Evolutionary conservation across 768 basidiomycete genomes (phyloP), one percentile per base, ranked within the genome.

Genomic region (Erythrobasidium yunnanense): DNA sequence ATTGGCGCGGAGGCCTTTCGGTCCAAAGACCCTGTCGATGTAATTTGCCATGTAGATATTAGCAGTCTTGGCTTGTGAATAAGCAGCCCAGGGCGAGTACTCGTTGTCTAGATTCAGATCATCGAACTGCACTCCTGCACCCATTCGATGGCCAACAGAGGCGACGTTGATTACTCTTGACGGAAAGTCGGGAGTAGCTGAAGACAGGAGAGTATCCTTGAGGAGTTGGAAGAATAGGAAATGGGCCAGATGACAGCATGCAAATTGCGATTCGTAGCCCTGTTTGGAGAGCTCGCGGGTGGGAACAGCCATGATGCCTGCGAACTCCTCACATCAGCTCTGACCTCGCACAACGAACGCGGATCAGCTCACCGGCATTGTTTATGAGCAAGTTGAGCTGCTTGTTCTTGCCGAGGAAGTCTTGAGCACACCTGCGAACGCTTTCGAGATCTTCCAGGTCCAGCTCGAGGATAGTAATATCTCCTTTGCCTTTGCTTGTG

Each of bases 211-310:
- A 4, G 58, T 30, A 11, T 47, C 42, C 46, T 47, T 49, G 22
- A 62, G 20, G 5, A 62, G 46, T 22, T 49, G 46, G 23, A 62
- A 57, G 46, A 62, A 46, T 4, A 62, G 30, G 58, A 62, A 62
- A 29, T 62, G 58, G n/a, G 58, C 58, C 22, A 62, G 45, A 23
- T 62, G 58, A 29, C 29, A 17, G 25, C 17, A 18, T 2, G 45
- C 58, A 29, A 62, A 62, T 62, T 62, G 58, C 18, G 34, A 33
- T 30, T 62, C 58, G 30, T 62, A 33, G 22, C 58, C 58, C 11
- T 42, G 11, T 42, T 42, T 42, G 11, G 38, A 11, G n/a, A 42
- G 38, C 38, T 11, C 38, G 11, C 38, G 38, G n/a, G 38, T 42
- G 38, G 38, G 38, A 11, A n/a, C n/a, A 11, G 38, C 38, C 38